phyloP scores from a whole-genome alignment of 2,329 filamentous ascomycete genomes.

The Penicillium frequentans region DNA sequence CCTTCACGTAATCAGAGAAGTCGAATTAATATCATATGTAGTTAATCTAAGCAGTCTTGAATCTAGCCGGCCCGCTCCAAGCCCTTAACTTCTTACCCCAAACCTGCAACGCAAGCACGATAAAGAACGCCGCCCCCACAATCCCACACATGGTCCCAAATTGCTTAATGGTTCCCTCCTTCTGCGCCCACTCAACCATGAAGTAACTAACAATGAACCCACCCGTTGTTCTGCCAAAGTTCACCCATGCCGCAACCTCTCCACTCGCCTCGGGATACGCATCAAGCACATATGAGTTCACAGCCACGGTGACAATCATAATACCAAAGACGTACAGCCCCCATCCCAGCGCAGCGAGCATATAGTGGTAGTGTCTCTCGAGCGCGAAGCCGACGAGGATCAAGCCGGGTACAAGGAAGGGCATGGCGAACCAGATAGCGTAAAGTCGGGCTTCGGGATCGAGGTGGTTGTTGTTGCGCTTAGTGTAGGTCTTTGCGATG shows the following conservation, averaged over 20 bases:
- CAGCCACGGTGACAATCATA: conserved; percentile 55
- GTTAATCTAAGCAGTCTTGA: conserved; percentile 10
- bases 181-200: conserved; percentile 52
- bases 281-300: conserved; percentile 56
- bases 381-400: conserved; percentile 56
- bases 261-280: conserved; percentile 57
- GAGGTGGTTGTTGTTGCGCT: conserved; percentile 52
- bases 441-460: conserved; percentile 58
- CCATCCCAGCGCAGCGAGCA: conserved; percentile 52
- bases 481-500: conserved; percentile 48
- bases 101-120: conserved; percentile 37
- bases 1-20: neutral
- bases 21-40: neutral
- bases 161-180: conserved; percentile 45
- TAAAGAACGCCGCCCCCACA: conserved; percentile 35
- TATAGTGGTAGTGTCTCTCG: conserved; percentile 53
- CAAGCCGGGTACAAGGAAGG: conserved; percentile 53
- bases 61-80: conserved; percentile 12
- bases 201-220: conserved; percentile 57
- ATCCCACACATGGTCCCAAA: conserved; percentile 52
- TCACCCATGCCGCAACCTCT: conserved; percentile 55
- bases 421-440: conserved; percentile 49
- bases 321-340: conserved; percentile 58
- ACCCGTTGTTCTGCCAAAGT: conserved; percentile 50
- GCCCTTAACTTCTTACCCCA: conserved; percentile 40